Percentiles rank a stretch among this genome's conserved stretches.
Conservation (phyloP, 2,329 filamentous ascomycete genomes). For the Scedosporium minutisporum region DNA sequence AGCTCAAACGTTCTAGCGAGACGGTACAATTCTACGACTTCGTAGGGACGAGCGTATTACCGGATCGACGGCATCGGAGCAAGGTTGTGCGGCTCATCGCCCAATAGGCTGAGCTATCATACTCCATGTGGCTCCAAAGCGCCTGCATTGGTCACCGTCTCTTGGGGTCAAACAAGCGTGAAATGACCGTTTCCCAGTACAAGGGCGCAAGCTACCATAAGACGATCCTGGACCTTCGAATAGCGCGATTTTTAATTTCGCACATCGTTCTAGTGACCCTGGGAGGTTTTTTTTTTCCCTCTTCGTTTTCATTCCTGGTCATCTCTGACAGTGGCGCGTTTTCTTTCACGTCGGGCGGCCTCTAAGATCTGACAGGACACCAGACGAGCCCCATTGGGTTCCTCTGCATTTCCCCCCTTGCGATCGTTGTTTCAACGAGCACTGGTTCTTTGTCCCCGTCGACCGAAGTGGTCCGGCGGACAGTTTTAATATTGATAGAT, state of each 20-base stretch:
- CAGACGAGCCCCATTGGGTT: too few species aligned
- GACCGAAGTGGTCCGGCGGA: too few species aligned
- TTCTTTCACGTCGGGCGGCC: background rate
- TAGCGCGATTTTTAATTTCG: conserved; percentile 1
- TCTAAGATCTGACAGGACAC: too few species aligned
- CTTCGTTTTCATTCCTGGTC: background rate
- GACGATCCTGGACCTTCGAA: background rate
- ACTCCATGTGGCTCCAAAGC: background rate
- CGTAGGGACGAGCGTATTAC: background rate
- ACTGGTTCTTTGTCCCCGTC: too few species aligned
- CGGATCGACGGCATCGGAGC: background rate
- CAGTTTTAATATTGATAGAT: too few species aligned
- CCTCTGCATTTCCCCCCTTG: too few species aligned
- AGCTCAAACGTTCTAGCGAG: background rate
- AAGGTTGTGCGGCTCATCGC: background rate
- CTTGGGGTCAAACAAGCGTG: too few species aligned
- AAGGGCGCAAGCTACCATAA: background rate
- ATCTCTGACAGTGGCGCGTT: background rate
- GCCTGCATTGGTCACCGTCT: background rate
- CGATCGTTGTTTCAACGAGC: too few species aligned
- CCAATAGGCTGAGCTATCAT: background rate
- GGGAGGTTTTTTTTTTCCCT: background rate
- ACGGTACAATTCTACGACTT: background rate
- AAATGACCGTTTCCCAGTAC: background rate
- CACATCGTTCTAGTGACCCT: background rate